These are phyloP conservation scores for Ceratobasidium sp. DNA, from an alignment of 1,284 basidiomycete genomes.

Conservation along the genomic window DNA sequence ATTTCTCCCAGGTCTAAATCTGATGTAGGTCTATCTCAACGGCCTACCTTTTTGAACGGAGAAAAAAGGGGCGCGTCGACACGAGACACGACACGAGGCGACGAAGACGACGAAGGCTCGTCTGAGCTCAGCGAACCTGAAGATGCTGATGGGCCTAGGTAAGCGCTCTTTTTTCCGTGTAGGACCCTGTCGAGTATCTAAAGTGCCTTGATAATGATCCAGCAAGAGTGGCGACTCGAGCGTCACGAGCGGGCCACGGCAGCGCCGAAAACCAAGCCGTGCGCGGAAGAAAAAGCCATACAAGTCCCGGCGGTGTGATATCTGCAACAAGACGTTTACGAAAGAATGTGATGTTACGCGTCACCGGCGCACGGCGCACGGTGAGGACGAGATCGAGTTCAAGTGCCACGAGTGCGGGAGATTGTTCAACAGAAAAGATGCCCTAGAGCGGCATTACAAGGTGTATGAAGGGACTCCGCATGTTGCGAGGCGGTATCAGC, in stretches of 20 bases:
- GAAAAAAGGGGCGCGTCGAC: conserved; percentile 30
- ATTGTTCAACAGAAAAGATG: conserved; percentile 40
- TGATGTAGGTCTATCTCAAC: conserved; percentile 18
- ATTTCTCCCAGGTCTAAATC: conserved; percentile 33
- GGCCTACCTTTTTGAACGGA: not conserved
- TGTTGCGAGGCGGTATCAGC: conserved; percentile 38
- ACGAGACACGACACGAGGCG: conserved; percentile 21
- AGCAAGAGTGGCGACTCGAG: conserved; percentile 42
- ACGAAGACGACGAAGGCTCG: conserved; percentile 38
- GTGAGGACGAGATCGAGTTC: conserved; percentile 43
- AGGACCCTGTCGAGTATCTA: not conserved
- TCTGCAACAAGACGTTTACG: conserved; percentile 44
- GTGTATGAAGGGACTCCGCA: conserved; percentile 42
- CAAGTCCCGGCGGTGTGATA: conserved; percentile 42
- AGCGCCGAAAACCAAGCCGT: conserved; percentile 37
- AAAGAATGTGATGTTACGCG: conserved; percentile 42
- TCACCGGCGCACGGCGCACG: conserved; percentile 39
- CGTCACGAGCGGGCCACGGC: conserved; percentile 14
- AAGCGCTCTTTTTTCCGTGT: conserved; percentile 8
- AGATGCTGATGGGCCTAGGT: conserved; percentile 43
- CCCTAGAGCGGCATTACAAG: conserved; percentile 43
- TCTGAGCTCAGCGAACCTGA: conserved; percentile 42
- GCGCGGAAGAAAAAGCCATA: conserved; percentile 39
- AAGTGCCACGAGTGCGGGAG: conserved; percentile 42
- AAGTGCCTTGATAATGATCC: not conserved